Base-by-base conservation (phyloP, 805 yeast genomes). In the Grigorovia transvaalensis region DNA sequence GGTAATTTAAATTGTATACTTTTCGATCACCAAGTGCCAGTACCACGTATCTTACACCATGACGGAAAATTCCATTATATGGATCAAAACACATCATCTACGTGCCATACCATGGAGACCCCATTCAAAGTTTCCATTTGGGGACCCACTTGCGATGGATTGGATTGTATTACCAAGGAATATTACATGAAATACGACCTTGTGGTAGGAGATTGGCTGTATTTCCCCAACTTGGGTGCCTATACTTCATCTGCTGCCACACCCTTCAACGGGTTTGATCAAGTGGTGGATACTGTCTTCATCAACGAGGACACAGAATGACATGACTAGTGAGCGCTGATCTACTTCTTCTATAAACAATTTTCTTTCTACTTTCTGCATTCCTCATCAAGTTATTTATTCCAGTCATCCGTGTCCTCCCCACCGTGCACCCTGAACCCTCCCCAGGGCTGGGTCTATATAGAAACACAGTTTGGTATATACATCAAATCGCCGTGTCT, bases 91-190 rank as follows among this genome's bases (percentile, higher is more conserved):
- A 59, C 69, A 27, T 52, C 65, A 1, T 55, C 64, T 13, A 44
- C n/a, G 13, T 42, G 9, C 1, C 49, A 40, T 15, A 43, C 54
- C 5, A 51, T 41, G 30, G 53, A 47, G 8, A 54, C 57, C 43
- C 64, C 67, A 44, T 61, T 67, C 56, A 67, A 66, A 45, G 84
- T 78, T 50, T 86, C 96, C 3, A 76, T 93, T 54, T 91, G 99
- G 99, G 99, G 99, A 6, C 99, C 98, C 46, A 91, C 98, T 18
- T 91, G 99, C 71, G 99, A 91, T 70, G 97, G 97, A 2, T 74
- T 91, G 56, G 99, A 91, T 68, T 85, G 95, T 67, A 80, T 91
- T 53, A 67, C 85, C 18, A 66, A 73, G 47, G 73, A 71, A 41
- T 72, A 80, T 54, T 59, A 58, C 40, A 73, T 91, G 61, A 74